Evolutionary conservation across 495 filamentous ascomycete species (phyloP).

Genomic region (Achaetomiella virescens): DNA sequence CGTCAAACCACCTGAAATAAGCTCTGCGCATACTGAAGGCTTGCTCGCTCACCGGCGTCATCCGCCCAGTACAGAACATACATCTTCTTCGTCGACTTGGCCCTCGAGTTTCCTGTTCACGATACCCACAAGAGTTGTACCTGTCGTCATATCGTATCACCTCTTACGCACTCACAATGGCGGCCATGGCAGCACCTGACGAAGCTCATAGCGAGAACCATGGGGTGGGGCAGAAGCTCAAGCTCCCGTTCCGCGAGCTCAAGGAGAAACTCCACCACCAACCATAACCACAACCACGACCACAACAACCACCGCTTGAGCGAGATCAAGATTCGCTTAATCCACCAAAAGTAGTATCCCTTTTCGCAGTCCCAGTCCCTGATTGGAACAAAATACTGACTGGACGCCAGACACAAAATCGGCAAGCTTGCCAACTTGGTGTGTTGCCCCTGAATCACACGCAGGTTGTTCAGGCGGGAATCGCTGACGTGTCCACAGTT

Average conservation of each 20-base stretch:
- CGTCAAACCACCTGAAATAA: too few relatives aligned
- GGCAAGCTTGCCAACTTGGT: constrained; percentile 52
- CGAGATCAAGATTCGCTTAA: constrained; percentile 42
- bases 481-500: constrained; percentile 32
- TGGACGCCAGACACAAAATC: constrained; percentile 39
- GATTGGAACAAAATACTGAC: not conserved
- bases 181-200: not conserved
- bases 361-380: not conserved
- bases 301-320: constrained; percentile 35
- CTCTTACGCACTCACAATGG: not conserved
- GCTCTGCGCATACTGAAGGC: too few relatives aligned
- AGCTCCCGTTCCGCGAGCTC: constrained; percentile 35
- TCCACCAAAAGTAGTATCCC: constrained; percentile 42
- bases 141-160: too few relatives aligned
- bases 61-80: too few relatives aligned
- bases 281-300: too few relatives aligned
- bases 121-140: too few relatives aligned
- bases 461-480: not conserved
- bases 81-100: too few relatives aligned
- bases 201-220: constrained; percentile 12
- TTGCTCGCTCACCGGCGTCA: too few relatives aligned
- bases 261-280: constrained; percentile 41
- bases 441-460: constrained; percentile 13
- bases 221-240: constrained; percentile 26
- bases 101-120: not conserved